These are phyloP conservation scores for Theobroma grandiflorum DNA, from an alignment of 441 rosid species.

Conservation along the genomic window DNA sequence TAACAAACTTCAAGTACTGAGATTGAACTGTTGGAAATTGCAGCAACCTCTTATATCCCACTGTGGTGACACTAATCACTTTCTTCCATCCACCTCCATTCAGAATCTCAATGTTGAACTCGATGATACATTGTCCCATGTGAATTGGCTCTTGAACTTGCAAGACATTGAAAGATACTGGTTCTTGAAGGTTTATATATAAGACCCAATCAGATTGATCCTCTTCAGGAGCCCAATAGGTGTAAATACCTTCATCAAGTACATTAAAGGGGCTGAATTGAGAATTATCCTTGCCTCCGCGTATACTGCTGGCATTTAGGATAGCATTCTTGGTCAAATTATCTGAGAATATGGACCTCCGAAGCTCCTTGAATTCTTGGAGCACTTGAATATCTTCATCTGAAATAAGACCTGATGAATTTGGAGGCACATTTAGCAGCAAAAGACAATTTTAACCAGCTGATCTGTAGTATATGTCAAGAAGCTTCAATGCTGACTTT, in stretches of 20 bases:
- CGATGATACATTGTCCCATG: slow-evolving; percentile 77
- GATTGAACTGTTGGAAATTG: slow-evolving; percentile 57
- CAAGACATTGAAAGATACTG: slow-evolving; percentile 71
- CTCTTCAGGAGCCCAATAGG: slow-evolving; percentile 90
- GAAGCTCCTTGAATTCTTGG: slow-evolving; percentile 60
- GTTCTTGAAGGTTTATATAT: slow-evolving; percentile 52
- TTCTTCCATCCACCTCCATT: slow-evolving; percentile 57
- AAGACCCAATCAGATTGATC: slow-evolving; percentile 57
- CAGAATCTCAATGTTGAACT: slow-evolving; percentile 61
- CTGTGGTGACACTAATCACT: slow-evolving; percentile 67
- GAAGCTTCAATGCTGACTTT: slow-evolving; percentile 73
- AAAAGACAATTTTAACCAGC: slow-evolving; percentile 79
- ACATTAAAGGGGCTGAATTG: slow-evolving; percentile 55
- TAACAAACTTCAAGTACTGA: slow-evolving; percentile 63
- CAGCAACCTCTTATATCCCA: slow-evolving; percentile 75
- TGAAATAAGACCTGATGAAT: slow-evolving; percentile 78
- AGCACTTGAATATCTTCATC: slow-evolving; percentile 74
- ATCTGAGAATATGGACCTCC: slow-evolving; percentile 58
- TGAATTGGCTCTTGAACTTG: slow-evolving; percentile 85
- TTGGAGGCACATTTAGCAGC: slow-evolving; percentile 85
- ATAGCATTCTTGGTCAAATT: slow-evolving; percentile 59
- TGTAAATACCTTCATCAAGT: slow-evolving; percentile 62
- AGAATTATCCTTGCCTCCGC: slow-evolving; percentile 46
- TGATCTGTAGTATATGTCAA: slow-evolving; percentile 76
- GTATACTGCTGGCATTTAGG: slow-evolving; percentile 60